Percentiles rank a stretch among this genome's conserved stretches.
Evolutionary conservation across 2,329 filamentous ascomycete genomes (phyloP).

Genomic region (Talaromyces piceae): DNA sequence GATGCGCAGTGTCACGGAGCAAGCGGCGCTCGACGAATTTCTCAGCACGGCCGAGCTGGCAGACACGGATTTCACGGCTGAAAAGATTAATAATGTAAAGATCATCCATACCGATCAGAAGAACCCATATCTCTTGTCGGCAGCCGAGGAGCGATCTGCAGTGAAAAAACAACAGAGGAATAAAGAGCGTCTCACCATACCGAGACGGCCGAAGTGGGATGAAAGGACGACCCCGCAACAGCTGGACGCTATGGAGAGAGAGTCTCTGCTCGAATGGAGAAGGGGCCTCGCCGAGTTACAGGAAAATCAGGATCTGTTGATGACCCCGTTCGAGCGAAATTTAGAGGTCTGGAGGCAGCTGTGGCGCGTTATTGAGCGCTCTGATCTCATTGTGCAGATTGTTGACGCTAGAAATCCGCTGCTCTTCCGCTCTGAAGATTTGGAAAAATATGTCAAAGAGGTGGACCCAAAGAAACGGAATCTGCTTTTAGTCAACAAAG

Average conservation of each 20-base stretch:
- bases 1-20: slow-evolving; percentile 98
- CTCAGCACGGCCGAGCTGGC: slow-evolving; percentile 90
- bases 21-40: slow-evolving; percentile 94
- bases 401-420: slow-evolving; percentile 94
- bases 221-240: slow-evolving; percentile 73
- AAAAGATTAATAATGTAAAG: slow-evolving; percentile 98
- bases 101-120: slow-evolving; percentile 95
- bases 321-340: slow-evolving; percentile 98
- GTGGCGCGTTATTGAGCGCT: slow-evolving; percentile 96
- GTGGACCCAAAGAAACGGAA: slow-evolving; percentile 85
- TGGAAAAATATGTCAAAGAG: slow-evolving; percentile 91
- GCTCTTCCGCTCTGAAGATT: slow-evolving; percentile 86
- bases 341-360: slow-evolving; percentile 96
- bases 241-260: slow-evolving; percentile 70
- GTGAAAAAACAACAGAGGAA: slow-evolving; percentile 78
- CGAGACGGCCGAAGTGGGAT: slow-evolving; percentile 84
- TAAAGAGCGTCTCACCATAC: slow-evolving; percentile 72
- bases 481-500: slow-evolving; percentile 91
- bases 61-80: slow-evolving; percentile 97
- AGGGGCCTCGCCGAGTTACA: slow-evolving; percentile 85
- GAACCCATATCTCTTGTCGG: slow-evolving; percentile 86
- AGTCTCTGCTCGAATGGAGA: slow-evolving; percentile 79
- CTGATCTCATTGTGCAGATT: slow-evolving; percentile 93
- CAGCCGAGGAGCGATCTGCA: slow-evolving; percentile 70
- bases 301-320: slow-evolving; percentile 85